These are phyloP conservation scores for Epichloe amarillans DNA, from an alignment of 2,329 filamentous ascomycete species.

Conservation along the genomic window DNA sequence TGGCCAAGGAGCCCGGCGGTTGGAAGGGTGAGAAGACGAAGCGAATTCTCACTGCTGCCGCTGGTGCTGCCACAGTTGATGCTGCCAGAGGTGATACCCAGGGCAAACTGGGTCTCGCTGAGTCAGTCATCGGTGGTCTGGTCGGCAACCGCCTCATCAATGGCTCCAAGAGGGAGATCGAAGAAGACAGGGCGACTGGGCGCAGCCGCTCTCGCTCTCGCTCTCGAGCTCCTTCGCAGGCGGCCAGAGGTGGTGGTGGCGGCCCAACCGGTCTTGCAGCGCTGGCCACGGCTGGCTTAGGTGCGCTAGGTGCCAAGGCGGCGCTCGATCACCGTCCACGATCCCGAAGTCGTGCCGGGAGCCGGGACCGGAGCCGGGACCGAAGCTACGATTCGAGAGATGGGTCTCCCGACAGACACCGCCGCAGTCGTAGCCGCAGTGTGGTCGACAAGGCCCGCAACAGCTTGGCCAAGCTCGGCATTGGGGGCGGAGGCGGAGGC, in stretches of 20 bases:
- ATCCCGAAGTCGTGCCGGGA: conserved; percentile 35
- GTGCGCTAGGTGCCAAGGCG: conserved; percentile 50
- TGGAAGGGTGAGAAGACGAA: conserved; percentile 90
- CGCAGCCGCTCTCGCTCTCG: conserved; percentile 60
- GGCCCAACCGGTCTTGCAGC: conserved; percentile 43
- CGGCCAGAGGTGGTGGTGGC: conserved; percentile 27
- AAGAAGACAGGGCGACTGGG: conserved; percentile 43
- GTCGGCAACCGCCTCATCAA: conserved; percentile 78
- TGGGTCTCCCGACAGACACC: conserved; percentile 30
- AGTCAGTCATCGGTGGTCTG: conserved; percentile 80
- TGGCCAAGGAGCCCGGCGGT: conserved; percentile 74
- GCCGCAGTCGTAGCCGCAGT: conserved; percentile 46
- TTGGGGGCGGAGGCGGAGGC: conserved; percentile 34
- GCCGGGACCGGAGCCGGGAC: conserved; percentile 30
- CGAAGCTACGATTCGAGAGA: conserved; percentile 30
- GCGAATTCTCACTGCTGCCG: conserved; percentile 77
- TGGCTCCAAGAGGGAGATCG: conserved; percentile 56
- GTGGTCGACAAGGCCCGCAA: conserved; percentile 50
- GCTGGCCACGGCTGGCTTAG: conserved; percentile 48
- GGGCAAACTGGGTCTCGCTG: conserved; percentile 71
- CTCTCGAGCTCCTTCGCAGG: conserved; percentile 47
- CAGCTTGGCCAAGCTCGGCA: conserved; percentile 46
- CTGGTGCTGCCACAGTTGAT: conserved; percentile 76
- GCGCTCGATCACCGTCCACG: conserved; percentile 37
- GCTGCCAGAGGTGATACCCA: conserved; percentile 58